phyloP scores from a whole-genome alignment of 225 moss, liverwort and hornwort species.

The Polytrichum formosum region DNA sequence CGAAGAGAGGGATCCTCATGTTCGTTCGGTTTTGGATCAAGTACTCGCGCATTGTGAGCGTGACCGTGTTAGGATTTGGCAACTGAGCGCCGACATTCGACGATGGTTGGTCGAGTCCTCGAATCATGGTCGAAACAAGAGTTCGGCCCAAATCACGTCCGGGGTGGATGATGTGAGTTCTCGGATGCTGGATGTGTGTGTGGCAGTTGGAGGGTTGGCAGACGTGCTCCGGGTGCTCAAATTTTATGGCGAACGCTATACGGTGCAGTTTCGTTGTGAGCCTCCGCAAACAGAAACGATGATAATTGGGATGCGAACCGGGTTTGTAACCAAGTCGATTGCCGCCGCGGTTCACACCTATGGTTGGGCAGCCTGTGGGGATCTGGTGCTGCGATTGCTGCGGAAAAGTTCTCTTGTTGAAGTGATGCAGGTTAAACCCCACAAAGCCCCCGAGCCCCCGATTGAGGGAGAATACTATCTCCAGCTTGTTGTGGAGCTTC shows the following conservation, averaged over 20 bases:
- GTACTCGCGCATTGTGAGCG: no score
- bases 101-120: no score
- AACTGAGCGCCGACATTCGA: no score
- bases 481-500: constrained; percentile 16
- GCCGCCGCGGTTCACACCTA: constrained; percentile 11
- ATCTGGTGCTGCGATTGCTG: constrained; percentile 4
- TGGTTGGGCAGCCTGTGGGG: constrained; percentile 20
- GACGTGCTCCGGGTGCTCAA: constrained; percentile 5
- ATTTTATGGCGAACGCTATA: background rate
- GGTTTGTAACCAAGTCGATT: constrained; percentile 3
- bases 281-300: background rate
- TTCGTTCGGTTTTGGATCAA: background rate
- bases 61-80: no score
- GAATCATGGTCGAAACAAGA: no score
- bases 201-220: background rate
- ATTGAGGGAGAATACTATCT: background rate
- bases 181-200: constrained; percentile 2
- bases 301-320: constrained; percentile 10
- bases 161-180: background rate
- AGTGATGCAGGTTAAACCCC: no score
- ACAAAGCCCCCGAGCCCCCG: no score
- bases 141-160: no score
- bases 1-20: background rate
- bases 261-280: no score
- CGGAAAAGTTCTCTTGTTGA: background rate